A percentile compares a stretch with the other conserved stretches of the same genome.
Evolutionary conservation across 768 basidiomycete genomes (phyloP).

Genomic region (Mycena filopes): DNA sequence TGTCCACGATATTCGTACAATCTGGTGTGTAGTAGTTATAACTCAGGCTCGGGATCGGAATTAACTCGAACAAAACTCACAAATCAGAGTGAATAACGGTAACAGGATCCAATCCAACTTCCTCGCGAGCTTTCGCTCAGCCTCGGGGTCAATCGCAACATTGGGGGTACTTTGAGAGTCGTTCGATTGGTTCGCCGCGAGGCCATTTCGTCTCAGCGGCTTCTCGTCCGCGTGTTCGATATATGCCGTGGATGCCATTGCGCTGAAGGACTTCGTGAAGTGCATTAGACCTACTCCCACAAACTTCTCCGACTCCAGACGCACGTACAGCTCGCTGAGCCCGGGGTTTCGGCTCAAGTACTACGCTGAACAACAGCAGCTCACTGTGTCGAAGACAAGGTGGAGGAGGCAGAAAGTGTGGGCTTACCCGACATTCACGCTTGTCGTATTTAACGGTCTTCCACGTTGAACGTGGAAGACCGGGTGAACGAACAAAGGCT

Average conservation of each 20-base stretch:
- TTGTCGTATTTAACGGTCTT: no score
- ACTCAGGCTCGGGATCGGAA: neutral
- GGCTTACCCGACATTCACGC: no score
- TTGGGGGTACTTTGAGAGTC: neutral
- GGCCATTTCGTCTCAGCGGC: constrained; percentile 1
- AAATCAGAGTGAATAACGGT: constrained; percentile 52
- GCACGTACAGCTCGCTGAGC: no score
- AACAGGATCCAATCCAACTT: constrained; percentile 49
- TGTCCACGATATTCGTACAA: constrained; percentile 52
- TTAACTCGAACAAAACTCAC: constrained; percentile 39
- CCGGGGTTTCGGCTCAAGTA: no score
- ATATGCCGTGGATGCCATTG: constrained; percentile 13
- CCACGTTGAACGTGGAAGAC: no score
- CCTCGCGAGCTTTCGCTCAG: constrained; percentile 46
- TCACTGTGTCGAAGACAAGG: no score
- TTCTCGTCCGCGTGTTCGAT: constrained; percentile 9
- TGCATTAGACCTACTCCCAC: no score
- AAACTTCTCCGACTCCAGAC: no score
- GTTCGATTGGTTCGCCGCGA: constrained; percentile 5
- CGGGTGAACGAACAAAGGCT: no score
- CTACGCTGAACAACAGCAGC: no score
- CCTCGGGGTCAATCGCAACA: constrained; percentile 42
- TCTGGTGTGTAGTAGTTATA: constrained; percentile 37
- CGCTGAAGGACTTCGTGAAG: neutral
- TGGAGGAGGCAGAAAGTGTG: no score